phyloP scores from a whole-genome alignment of 176 grass and related monocot genomes.

The Paspalum vaginatum region DNA sequence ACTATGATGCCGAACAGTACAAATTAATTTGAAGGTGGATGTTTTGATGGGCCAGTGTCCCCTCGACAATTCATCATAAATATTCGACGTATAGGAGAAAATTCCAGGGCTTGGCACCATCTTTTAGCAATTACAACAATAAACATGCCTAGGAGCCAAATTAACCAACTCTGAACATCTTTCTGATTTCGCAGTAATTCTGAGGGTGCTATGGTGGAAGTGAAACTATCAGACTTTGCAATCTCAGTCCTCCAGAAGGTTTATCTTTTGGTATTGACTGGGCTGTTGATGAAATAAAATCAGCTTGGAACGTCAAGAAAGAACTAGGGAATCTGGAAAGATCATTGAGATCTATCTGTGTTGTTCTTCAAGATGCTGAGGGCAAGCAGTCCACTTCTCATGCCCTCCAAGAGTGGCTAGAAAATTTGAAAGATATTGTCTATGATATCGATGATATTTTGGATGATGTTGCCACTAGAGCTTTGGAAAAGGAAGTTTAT shows the following conservation, averaged over 20 bases:
- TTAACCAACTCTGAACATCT: too few species aligned
- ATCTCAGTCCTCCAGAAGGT: background rate
- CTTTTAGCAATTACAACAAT: too few species aligned
- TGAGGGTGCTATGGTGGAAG: background rate
- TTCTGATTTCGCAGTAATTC: background rate
- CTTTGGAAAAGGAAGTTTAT: background rate
- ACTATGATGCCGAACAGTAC: too few species aligned
- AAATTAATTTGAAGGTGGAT: too few species aligned
- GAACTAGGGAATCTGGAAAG: background rate
- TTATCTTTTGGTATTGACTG: background rate
- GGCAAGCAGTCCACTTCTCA: background rate
- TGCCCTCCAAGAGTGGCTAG: background rate
- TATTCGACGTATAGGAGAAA: too few species aligned
- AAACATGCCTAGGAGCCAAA: too few species aligned
- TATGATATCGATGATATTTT: constrained; percentile 33
- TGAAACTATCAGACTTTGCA: background rate
- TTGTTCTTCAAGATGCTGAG: constrained; percentile 16
- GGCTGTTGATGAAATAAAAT: background rate
- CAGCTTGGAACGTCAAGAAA: background rate
- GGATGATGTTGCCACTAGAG: background rate
- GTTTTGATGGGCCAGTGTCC: too few species aligned
- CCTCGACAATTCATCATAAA: too few species aligned
- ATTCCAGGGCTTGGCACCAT: too few species aligned
- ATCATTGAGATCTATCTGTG: background rate
- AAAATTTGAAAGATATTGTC: constrained; percentile 15